These are phyloP conservation scores for Exophiala viscosa DNA, from an alignment of 2,329 filamentous ascomycete genomes.

Conservation along the genomic window DNA sequence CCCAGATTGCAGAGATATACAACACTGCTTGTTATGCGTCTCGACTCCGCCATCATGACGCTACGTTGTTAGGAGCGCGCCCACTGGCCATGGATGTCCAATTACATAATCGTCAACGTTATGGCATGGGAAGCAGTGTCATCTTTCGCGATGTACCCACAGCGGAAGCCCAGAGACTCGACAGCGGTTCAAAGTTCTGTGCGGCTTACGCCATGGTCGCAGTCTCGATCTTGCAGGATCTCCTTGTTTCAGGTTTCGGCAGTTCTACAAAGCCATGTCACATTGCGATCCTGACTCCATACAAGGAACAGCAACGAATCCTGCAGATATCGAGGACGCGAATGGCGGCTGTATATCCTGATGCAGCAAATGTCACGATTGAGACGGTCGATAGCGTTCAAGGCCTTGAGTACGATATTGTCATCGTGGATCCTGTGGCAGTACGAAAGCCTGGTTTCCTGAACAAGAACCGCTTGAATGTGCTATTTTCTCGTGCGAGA, in stretches of 20 bases:
- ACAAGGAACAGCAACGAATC: conserved; percentile 3
- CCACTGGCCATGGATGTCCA: not conserved
- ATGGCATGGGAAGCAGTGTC: conserved; percentile 1
- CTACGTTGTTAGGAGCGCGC: too few species aligned
- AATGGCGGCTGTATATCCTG: not conserved
- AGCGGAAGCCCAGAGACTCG: not conserved
- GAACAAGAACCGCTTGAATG: not conserved
- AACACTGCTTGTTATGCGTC: conserved; percentile 6
- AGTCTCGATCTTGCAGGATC: conserved; percentile 1
- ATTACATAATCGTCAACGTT: not conserved
- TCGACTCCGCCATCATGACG: too few species aligned
- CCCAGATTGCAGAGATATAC: conserved; percentile 10
- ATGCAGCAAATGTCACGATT: not conserved
- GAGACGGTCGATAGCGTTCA: not conserved
- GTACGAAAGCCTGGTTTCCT: not conserved
- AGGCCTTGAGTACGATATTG: not conserved
- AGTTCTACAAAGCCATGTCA: conserved; percentile 3
- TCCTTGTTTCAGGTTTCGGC: conserved; percentile 8
- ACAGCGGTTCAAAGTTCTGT: not conserved
- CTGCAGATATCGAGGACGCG: not conserved
- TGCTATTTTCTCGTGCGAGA: not conserved
- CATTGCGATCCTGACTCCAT: conserved; percentile 13
- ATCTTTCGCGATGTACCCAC: conserved; percentile 2
- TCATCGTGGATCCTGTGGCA: not conserved
- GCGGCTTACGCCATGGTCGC: conserved; percentile 3